A percentile compares a stretch with the other conserved stretches of the same genome.
These are phyloP conservation scores for Colletotrichum tofieldiae DNA, from an alignment of 2,329 filamentous ascomycete genomes.

Conservation along the genomic window DNA sequence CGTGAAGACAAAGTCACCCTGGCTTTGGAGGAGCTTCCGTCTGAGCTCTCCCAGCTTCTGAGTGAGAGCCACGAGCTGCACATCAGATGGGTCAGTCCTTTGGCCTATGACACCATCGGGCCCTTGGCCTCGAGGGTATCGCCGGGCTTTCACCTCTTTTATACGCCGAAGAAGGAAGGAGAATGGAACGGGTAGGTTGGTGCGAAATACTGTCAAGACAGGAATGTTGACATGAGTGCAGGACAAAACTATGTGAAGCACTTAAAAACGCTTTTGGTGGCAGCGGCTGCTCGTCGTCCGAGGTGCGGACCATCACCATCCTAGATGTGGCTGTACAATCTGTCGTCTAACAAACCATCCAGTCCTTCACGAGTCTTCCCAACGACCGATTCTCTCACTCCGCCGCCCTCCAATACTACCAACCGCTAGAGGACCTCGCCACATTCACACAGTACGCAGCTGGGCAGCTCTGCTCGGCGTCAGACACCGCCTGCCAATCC, in stretches of 20 bases:
- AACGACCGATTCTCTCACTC: conserved; percentile 53
- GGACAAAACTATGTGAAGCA: conserved; percentile 69
- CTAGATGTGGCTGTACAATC: neutral
- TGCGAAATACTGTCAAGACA: neutral
- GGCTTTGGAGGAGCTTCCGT: conserved; percentile 80
- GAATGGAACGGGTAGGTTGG: conserved; percentile 48
- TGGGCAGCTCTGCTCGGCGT: conserved; percentile 65
- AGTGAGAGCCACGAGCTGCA: conserved; percentile 80
- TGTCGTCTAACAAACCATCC: neutral
- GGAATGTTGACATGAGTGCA: conserved; percentile 46
- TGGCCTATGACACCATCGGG: conserved; percentile 70
- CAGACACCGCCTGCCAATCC: conserved; percentile 65
- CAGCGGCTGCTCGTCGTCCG: conserved; percentile 65
- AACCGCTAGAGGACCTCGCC: conserved; percentile 71
- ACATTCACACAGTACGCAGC: conserved; percentile 69
- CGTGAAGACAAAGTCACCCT: conserved; percentile 87
- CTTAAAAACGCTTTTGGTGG: conserved; percentile 72
- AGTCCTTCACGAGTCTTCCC: conserved; percentile 74
- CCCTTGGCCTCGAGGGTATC: conserved; percentile 84
- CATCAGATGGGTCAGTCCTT: conserved; percentile 81
- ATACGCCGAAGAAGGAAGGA: conserved; percentile 69
- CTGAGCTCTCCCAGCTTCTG: conserved; percentile 75
- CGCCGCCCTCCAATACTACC: conserved; percentile 79
- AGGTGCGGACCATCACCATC: neutral
- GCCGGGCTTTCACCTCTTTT: conserved; percentile 87